Evolutionary conservation across 306 rosid species (phyloP).

Genomic region (Abrus pulchellus): DNA sequence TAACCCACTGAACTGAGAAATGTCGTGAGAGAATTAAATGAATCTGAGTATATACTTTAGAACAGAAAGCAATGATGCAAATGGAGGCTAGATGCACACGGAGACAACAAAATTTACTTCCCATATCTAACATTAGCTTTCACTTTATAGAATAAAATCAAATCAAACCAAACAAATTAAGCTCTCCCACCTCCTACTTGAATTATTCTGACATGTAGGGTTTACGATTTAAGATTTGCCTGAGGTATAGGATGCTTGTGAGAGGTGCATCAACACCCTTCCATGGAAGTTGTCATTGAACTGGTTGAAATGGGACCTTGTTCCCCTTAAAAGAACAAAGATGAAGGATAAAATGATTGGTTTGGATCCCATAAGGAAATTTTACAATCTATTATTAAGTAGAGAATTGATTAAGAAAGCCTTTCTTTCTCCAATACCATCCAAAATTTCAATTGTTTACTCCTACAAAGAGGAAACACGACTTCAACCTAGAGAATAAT

Average conservation of each 20-base stretch:
- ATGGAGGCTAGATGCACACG: background rate
- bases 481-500: constrained; percentile 4
- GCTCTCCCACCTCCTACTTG: background rate
- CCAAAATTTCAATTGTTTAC: background rate
- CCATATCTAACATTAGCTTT: background rate
- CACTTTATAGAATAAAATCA: background rate
- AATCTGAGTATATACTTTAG: background rate
- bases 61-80: background rate
- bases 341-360: background rate
- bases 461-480: constrained; percentile 10
- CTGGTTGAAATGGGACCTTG: background rate
- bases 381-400: background rate
- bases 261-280: background rate
- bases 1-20: background rate
- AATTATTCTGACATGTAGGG: background rate
- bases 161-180: background rate
- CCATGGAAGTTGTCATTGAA: constrained; percentile 5
- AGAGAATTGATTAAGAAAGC: background rate
- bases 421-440: background rate
- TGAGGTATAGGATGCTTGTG: background rate
- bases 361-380: background rate
- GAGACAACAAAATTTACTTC: constrained; percentile 8
- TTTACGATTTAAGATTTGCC: background rate
- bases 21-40: background rate
- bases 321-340: background rate